Evolutionary conservation across 2,329 filamentous ascomycete species (phyloP).

Genomic region (Trichoderma koningiopsis): DNA sequence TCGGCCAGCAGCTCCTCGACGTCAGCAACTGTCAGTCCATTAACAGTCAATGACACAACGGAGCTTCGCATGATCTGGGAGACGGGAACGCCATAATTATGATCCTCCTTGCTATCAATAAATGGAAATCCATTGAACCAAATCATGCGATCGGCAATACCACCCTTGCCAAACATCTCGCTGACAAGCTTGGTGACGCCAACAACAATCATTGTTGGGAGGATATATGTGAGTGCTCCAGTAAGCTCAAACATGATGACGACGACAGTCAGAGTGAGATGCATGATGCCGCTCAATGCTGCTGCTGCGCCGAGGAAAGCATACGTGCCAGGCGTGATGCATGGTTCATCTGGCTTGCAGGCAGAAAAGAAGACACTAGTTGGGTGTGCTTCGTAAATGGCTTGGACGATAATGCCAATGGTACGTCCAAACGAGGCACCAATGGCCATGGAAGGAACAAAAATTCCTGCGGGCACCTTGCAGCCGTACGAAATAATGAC

Average conservation of each 20-base stretch:
- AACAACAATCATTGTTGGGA: conserved; percentile 98
- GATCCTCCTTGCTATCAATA: conserved; percentile 95
- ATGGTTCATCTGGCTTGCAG: conserved; percentile 88
- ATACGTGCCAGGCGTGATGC: conserved; percentile 96
- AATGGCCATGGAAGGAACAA: conserved; percentile 97
- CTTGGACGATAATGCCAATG: conserved; percentile 92
- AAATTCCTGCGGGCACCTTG: conserved; percentile 97
- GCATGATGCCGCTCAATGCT: conserved; percentile 94
- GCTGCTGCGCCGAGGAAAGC: conserved; percentile 92
- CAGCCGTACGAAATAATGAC: conserved; percentile 97
- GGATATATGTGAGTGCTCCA: conserved; percentile 93
- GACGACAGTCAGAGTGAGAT: conserved; percentile 93
- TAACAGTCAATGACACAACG: conserved; percentile 71
- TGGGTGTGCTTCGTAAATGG: conserved; percentile 82
- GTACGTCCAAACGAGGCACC: conserved; percentile 92
- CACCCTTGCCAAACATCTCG: conserved; percentile 89
- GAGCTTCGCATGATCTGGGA: conserved; percentile 84
- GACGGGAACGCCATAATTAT: conserved; percentile 93
- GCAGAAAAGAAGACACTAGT: conserved; percentile 81
- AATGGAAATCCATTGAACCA: conserved; percentile 98
- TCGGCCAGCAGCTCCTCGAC: conserved; percentile 75
- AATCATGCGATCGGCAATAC: conserved; percentile 97
- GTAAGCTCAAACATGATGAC: conserved; percentile 99
- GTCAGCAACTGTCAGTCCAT: conserved; percentile 73
- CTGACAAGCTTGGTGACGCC: conserved; percentile 93